phyloP scores from a whole-genome alignment of 306 rosid genomes.

The Gynostemma pentaphyllum region DNA sequence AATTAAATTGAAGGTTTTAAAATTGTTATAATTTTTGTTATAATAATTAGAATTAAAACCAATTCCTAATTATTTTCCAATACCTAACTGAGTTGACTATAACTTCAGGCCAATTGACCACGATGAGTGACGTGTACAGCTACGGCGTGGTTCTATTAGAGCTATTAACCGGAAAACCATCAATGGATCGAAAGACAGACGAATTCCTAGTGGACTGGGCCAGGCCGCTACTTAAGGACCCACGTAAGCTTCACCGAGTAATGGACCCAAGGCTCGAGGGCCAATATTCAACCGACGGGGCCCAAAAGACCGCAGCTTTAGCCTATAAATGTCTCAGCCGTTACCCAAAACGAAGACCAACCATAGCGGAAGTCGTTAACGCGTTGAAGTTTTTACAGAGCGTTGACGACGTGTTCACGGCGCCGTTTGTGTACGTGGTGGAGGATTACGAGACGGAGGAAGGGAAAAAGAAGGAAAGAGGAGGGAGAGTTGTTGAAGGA shows the following conservation, averaged over 20 bases:
- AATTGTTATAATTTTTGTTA: too few species aligned
- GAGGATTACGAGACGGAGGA: constrained; percentile 4
- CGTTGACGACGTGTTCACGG: constrained; percentile 33
- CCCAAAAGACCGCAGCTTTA: constrained; percentile 71
- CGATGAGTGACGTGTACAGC: constrained; percentile 78
- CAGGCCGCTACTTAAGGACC: constrained; percentile 56
- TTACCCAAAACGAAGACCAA: constrained; percentile 47
- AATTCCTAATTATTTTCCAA: too few species aligned
- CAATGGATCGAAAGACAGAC: constrained; percentile 35
- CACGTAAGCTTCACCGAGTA: constrained; percentile 41
- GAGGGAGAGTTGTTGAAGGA: background rate
- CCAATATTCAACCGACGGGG: constrained; percentile 58
- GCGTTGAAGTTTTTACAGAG: constrained; percentile 47
- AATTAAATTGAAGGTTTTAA: too few species aligned
- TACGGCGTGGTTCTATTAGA: constrained; percentile 77
- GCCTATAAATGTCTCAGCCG: constrained; percentile 68
- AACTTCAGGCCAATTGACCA: constrained; percentile 53
- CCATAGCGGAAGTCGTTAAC: constrained; percentile 47
- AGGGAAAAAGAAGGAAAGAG: background rate
- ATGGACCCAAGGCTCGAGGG: constrained; percentile 91
- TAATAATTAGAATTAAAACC: too few species aligned
- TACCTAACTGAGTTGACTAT: background rate
- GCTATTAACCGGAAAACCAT: constrained; percentile 61
- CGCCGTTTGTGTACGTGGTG: constrained; percentile 70
- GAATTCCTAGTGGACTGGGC: constrained; percentile 63